Percentiles rank a stretch among this genome's conserved stretches.
These are phyloP conservation scores for Fusarium austroafricanum DNA, from an alignment of 2,329 filamentous ascomycete species.

Conservation along the genomic window DNA sequence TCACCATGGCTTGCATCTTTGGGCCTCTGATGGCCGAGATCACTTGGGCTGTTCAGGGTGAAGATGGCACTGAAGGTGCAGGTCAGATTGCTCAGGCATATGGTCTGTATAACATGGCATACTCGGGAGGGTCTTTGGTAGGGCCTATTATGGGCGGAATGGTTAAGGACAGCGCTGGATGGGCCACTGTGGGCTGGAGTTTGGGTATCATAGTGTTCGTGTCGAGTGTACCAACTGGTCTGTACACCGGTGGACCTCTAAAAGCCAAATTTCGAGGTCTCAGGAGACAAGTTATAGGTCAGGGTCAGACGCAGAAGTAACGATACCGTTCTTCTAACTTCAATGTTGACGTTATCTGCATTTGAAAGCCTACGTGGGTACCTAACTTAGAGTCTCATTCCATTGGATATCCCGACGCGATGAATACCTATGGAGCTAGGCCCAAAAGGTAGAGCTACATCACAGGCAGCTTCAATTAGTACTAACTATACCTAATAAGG, in stretches of 20 bases:
- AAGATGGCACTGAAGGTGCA: slow-evolving; percentile 35
- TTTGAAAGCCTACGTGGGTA: neutral
- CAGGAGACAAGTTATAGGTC: neutral
- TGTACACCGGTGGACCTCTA: slow-evolving; percentile 49
- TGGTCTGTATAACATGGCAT: slow-evolving; percentile 53
- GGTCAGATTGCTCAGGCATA: slow-evolving; percentile 52
- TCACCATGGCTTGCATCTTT: slow-evolving; percentile 49
- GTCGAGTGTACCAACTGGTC: slow-evolving; percentile 44
- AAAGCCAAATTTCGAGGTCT: slow-evolving; percentile 44
- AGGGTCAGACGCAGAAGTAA: neutral
- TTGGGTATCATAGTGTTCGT: slow-evolving; percentile 46
- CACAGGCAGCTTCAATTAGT: too few species aligned
- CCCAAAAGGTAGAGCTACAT: too few species aligned
- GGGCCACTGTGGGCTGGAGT: slow-evolving; percentile 50
- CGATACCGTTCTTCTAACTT: neutral
- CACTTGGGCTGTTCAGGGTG: slow-evolving; percentile 47
- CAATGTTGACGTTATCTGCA: neutral
- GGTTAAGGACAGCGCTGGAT: slow-evolving; percentile 49
- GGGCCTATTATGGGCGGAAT: slow-evolving; percentile 52
- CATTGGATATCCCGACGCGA: too few species aligned
- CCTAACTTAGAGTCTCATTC: too few species aligned
- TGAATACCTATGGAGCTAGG: slow-evolving; percentile 21
- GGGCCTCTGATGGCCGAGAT: slow-evolving; percentile 53
- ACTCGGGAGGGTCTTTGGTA: slow-evolving; percentile 48
- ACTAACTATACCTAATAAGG: too few species aligned